These are phyloP conservation scores for Ogataea pini DNA, from an alignment of 805 yeast genomes.

Conservation along the genomic window DNA sequence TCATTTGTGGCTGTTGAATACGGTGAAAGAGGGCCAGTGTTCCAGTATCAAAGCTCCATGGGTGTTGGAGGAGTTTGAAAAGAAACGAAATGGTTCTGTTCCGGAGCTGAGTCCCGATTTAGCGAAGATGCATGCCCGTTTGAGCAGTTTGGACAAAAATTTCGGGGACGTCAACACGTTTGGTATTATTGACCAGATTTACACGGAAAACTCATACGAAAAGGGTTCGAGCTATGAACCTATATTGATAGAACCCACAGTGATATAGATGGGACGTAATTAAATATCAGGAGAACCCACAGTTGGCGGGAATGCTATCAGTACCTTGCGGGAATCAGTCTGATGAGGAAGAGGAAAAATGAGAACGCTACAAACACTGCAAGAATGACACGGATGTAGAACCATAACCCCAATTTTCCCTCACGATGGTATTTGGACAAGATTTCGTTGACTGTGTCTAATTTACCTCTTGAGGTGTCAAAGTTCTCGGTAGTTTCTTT, in stretches of 20 bases:
- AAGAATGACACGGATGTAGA: constrained; percentile 31
- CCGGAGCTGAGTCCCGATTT: neutral
- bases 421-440: constrained; percentile 34
- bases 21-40: constrained; percentile 10
- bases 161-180: constrained; percentile 25
- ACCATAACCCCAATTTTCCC: constrained; percentile 36
- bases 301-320: no score
- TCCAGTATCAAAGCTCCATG: constrained; percentile 10
- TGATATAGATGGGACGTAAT: constrained; percentile 1
- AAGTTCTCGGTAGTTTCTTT: constrained; percentile 37
- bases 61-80: constrained; percentile 19
- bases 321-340: constrained; percentile 39
- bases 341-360: constrained; percentile 29
- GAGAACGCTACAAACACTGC: constrained; percentile 28
- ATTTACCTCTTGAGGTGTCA: constrained; percentile 32
- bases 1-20: constrained; percentile 27
- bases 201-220: constrained; percentile 24
- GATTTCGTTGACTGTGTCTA: constrained; percentile 30
- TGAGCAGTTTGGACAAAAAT: constrained; percentile 7
- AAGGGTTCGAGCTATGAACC: constrained; percentile 31
- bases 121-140: neutral
- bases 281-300: no score
- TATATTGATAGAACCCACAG: constrained; percentile 25
- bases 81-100: neutral
- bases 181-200: constrained; percentile 15